Conservation (phyloP, 2,329 filamentous ascomycete species). For the Colletotrichum echinochloae region DNA sequence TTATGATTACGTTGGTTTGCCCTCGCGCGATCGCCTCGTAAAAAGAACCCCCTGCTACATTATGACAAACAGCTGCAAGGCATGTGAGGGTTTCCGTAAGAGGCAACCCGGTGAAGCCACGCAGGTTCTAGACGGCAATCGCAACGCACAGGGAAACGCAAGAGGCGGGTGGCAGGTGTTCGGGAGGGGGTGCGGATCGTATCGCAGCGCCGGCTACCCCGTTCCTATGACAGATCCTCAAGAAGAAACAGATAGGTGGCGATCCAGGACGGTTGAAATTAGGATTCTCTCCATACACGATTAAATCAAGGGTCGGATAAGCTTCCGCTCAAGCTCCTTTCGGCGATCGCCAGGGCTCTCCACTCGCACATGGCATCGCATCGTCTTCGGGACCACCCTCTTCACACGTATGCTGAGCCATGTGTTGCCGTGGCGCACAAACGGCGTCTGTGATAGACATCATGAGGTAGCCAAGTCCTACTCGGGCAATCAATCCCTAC, state of each 20-base stretch:
- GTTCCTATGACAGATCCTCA: not conserved
- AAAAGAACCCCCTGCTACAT: not conserved
- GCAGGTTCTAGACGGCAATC: not conserved
- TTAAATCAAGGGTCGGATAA: too few relatives aligned
- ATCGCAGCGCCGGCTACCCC: not conserved
- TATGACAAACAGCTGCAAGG: not conserved
- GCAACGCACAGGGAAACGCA: not conserved
- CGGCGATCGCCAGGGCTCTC: not conserved
- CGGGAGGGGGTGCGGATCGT: too few relatives aligned
- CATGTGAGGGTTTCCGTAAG: not conserved
- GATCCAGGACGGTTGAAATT: not conserved
- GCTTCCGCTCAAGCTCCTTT: not conserved
- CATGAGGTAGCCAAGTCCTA: too few relatives aligned
- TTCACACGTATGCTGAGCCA: not conserved
- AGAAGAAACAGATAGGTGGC: not conserved
- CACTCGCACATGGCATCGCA: not conserved
- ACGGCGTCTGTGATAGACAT: too few relatives aligned
- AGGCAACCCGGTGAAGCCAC: not conserved
- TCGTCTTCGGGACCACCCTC: not conserved
- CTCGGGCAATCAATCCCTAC: too few relatives aligned
- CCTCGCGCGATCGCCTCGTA: not conserved
- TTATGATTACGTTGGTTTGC: not conserved
- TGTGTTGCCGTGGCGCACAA: too few relatives aligned
- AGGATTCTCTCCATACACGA: too few relatives aligned
- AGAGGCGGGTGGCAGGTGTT: not conserved